Evolutionary conservation across 768 basidiomycete species (phyloP).

Genomic region (Baorangia bicolor): DNA sequence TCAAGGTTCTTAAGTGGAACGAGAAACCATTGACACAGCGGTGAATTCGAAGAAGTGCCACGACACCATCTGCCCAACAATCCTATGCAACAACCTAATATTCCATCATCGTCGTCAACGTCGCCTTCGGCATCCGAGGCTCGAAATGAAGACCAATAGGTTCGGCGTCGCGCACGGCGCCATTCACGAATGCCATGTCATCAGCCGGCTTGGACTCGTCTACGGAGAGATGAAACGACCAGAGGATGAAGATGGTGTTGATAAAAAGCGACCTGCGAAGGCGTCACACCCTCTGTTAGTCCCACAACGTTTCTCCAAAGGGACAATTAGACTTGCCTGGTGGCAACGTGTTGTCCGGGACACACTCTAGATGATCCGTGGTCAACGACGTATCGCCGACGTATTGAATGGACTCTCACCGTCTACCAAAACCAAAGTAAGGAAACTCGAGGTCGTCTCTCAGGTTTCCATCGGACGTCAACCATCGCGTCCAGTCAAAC

Average conservation of each 20-base stretch:
- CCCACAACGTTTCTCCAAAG: not conserved
- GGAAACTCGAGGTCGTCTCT: slow-evolving; percentile 48
- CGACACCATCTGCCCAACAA: not conserved
- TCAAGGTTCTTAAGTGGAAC: no score
- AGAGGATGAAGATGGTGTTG: slow-evolving; percentile 57
- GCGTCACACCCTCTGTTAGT: not conserved
- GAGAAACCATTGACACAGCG: no score
- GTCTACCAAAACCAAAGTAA: slow-evolving; percentile 53
- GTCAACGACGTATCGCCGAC: not conserved
- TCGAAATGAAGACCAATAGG: slow-evolving; percentile 56
- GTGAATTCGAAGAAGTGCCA: not conserved
- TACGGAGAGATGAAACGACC: slow-evolving; percentile 53
- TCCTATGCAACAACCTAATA: not conserved
- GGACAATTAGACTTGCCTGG: slow-evolving; percentile 28
- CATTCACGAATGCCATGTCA: slow-evolving; percentile 49
- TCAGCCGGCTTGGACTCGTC: slow-evolving; percentile 53
- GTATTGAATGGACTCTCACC: slow-evolving; percentile 7
- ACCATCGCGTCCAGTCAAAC: slow-evolving; percentile 37
- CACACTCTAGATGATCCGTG: slow-evolving; percentile 42
- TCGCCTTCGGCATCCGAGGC: slow-evolving; percentile 33
- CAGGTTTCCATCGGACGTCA: slow-evolving; percentile 23
- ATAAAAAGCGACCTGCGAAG: slow-evolving; percentile 54
- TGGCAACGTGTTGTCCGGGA: slow-evolving; percentile 55
- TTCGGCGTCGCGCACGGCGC: slow-evolving; percentile 19
- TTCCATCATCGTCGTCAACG: slow-evolving; percentile 7